Evolutionary conservation across 1,139 yeast genomes (phyloP).

Genomic region (Groenewaldozyma auringiensis): DNA sequence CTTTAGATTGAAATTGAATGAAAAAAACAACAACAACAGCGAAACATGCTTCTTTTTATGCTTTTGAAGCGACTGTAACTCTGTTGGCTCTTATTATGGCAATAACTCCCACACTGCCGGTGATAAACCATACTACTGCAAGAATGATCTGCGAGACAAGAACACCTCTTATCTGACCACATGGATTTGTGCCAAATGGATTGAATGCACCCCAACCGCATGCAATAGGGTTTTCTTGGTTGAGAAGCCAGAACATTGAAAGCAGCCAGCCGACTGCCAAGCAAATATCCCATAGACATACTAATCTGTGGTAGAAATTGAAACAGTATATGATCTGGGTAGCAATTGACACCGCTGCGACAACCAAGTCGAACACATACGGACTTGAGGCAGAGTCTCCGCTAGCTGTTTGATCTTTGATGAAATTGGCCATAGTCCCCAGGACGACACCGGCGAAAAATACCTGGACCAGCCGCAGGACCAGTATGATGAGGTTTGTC

Average conservation of each 20-base stretch:
- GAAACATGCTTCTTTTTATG: not conserved
- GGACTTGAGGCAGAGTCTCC: constrained; percentile 24
- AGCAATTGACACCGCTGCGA: constrained; percentile 22
- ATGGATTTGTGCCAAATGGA: constrained; percentile 27
- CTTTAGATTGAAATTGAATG: too few relatives aligned
- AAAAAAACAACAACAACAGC: too few relatives aligned
- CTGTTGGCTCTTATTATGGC: constrained; percentile 14
- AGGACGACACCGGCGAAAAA: constrained; percentile 29
- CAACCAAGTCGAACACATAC: constrained; percentile 24
- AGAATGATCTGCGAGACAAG: constrained; percentile 24
- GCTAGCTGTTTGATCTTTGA: constrained; percentile 17
- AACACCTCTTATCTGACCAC: constrained; percentile 28
- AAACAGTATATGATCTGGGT: constrained; percentile 29
- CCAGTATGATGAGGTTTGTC: constrained; percentile 25
- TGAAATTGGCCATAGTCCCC: constrained; percentile 27
- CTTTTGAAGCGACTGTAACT: constrained; percentile 2
- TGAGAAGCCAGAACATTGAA: constrained; percentile 27
- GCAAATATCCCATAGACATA: constrained; percentile 25
- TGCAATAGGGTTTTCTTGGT: constrained; percentile 21
- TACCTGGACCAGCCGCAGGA: constrained; percentile 26
- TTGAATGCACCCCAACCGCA: constrained; percentile 29
- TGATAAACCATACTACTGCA: constrained; percentile 24
- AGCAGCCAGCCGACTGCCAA: constrained; percentile 25
- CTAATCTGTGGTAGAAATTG: constrained; percentile 19
- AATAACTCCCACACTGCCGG: constrained; percentile 21